A percentile compares a stretch with the other conserved stretches of the same genome.
Conservation (phyloP, 768 basidiomycete species). For the Tricholoma bakamatsutake region DNA sequence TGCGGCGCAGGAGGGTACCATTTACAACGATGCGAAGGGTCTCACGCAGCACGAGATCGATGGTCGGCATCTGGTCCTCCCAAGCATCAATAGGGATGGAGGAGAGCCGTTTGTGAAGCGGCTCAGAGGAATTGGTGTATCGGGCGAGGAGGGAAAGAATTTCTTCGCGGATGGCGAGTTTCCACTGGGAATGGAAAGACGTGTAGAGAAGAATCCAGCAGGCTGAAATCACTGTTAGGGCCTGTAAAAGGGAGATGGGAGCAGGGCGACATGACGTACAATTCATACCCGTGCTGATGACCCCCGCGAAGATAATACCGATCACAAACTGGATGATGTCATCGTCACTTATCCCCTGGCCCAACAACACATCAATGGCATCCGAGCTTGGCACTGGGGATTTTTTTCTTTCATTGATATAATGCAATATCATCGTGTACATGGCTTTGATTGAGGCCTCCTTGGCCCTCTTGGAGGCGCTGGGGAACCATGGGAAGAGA, state of each 20-base stretch:
- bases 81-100: slow-evolving; percentile 29
- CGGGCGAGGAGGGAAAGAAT: slow-evolving; percentile 23
- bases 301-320: slow-evolving; percentile 31
- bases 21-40: slow-evolving; percentile 28
- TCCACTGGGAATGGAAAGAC: slow-evolving; percentile 29
- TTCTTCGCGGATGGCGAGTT: slow-evolving; percentile 22
- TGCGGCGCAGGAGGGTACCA: slow-evolving; percentile 28
- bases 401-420: slow-evolving; percentile 21
- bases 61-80: slow-evolving; percentile 33
- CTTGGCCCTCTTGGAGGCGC: slow-evolving; percentile 22
- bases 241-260: not conserved
- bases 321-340: slow-evolving; percentile 26
- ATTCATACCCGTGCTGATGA: slow-evolving; percentile 20
- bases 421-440: slow-evolving; percentile 18
- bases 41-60: slow-evolving; percentile 33
- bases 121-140: slow-evolving; percentile 22
- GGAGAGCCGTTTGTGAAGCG: slow-evolving; percentile 30
- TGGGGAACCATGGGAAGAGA: slow-evolving; percentile 30
- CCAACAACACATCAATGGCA: slow-evolving; percentile 29
- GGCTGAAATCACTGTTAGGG: slow-evolving; percentile 12
- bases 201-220: slow-evolving; percentile 33
- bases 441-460: slow-evolving; percentile 25
- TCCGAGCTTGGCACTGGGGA: slow-evolving; percentile 21
- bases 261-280: not conserved
- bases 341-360: slow-evolving; percentile 20